Percentiles rank a stretch among this genome's conserved stretches.
phyloP scores from a whole-genome alignment of 2,329 filamentous ascomycete species.

The Exophiala sp. region DNA sequence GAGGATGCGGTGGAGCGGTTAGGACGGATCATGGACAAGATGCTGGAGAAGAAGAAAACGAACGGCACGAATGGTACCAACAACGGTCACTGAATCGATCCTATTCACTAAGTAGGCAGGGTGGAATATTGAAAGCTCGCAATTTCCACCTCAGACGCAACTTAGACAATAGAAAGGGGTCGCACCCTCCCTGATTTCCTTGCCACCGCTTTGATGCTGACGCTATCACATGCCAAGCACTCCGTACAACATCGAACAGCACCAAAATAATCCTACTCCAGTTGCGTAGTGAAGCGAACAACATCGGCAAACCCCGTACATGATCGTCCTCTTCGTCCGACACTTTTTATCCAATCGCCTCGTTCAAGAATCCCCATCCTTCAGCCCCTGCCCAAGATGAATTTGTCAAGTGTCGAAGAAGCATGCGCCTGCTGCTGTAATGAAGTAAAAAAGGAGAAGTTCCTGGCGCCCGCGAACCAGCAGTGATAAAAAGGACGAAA shows the following conservation, averaged over 20 bases:
- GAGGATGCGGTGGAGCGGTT: conserved; percentile 32
- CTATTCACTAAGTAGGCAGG: no score
- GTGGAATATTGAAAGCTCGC: no score
- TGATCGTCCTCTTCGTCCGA: neutral
- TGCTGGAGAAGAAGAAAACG: conserved; percentile 10
- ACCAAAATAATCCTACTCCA: no score
- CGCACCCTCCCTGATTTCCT: no score
- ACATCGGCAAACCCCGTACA: neutral
- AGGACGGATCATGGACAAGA: conserved; percentile 31
- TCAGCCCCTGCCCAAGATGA: neutral
- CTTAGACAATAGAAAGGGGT: no score
- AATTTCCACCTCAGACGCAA: no score
- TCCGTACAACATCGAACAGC: no score
- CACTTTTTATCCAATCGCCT: neutral
- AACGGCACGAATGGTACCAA: neutral
- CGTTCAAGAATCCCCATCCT: neutral
- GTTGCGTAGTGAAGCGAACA: neutral
- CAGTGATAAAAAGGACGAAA: no score
- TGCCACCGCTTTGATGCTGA: no score
- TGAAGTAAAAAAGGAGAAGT: neutral
- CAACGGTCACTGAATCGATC: neutral
- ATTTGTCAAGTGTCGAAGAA: neutral
- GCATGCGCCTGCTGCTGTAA: neutral
- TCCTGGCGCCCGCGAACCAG: no score
- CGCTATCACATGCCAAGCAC: no score